Base-by-base conservation (phyloP, 176 grass and related monocot species). In the Oropetium thomaeum region DNA sequence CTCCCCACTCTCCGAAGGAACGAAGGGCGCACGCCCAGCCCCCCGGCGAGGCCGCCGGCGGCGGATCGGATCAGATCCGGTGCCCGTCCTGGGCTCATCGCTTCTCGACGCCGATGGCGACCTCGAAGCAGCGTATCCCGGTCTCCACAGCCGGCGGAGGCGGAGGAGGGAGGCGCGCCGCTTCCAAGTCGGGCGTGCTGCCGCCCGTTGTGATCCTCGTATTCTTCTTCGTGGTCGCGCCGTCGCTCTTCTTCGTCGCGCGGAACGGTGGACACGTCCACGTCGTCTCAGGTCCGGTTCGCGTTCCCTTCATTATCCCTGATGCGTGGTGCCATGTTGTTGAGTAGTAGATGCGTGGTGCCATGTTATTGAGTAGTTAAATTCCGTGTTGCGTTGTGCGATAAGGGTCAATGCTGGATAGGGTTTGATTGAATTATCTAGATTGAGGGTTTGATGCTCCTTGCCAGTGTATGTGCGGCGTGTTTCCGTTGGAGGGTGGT, bases 201-300 rank as follows among this genome's bases (percentile, higher is more conserved):
- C 75, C 79, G 20, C 81, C 86, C 26, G 66, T 75, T 58, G 74
- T 91, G 72, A 67, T 98, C 27, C 84, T 92, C 38, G 81, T 94
- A 4, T 89, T 94, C 78, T 74, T 93, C 55, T 84, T 89, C 77
- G 65, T 98, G 30, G 35, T 98, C 26, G 85, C 84, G 7, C 89
- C 86, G 25, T 89, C 85, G 39, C 62, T 84, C 28, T 87, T 91
- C 82, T 43, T 92, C 73, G 72, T 85, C 53, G 79, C 34, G 22
- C 79, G 79, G 28, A 91, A 87, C 83, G 87, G 81, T 1, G 77
- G 81, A 1, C 83, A 83, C 66, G 67, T 85, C 54, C 81, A 84
- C 32, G 71, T 83, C 41, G 83, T 84, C 30, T 69, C 88, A 8
- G 84, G 95, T 94, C 17, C 67, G 83, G 10, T 65, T 48, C 37